Evolutionary conservation across 2,329 filamentous ascomycete species (phyloP), one percentile per base, ranked within the genome.

Genomic region (Volutella citrinella): DNA sequence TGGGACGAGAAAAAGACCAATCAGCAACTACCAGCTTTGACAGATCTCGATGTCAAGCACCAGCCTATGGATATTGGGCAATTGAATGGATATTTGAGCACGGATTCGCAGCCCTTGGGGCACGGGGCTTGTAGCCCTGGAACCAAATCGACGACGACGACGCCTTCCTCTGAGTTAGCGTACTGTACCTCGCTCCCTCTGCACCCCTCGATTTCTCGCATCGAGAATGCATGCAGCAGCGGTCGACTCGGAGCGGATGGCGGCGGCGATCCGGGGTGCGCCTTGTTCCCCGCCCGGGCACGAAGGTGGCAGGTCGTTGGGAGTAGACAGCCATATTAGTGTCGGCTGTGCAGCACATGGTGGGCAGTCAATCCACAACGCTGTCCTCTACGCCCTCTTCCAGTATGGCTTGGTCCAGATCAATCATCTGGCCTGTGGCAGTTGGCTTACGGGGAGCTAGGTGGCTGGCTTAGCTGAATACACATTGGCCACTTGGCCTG

Each of bases 241-340:
- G n/a, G n/a, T n/a, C n/a, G n/a, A n/a, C n/a, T n/a, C n/a, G n/a
- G n/a, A n/a, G 12, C 20, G 30, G 29, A 44, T 32, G 25, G 37
- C 37, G 43, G 28, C 27, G 48, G 32, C 42, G 49, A 52, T 52
- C 49, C 46, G 49, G 49, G 48, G 48, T 48, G 36, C 39, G 36
- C 39, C 44, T 35, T 38, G n/a, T 38, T 42, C 35, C 28, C 33
- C 38, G 25, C 38, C 39, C n/a, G n/a, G n/a, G n/a, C n/a, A n/a
- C n/a, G n/a, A n/a, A n/a, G n/a, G n/a, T n/a, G n/a, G n/a, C n/a
- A n/a, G n/a, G n/a, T n/a, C n/a, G n/a, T n/a, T n/a, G n/a, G n/a
- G n/a, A n/a, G n/a, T n/a, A n/a, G n/a, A 30, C 31, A 42, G 40
- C 25, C 21, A 28, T 26, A 38, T 40, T 32, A 34, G 15, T 34